Evolutionary conservation across 805 yeast species (phyloP), one percentile per base, ranked within the genome.

Genomic region (Suhomyces kilbournensis): DNA sequence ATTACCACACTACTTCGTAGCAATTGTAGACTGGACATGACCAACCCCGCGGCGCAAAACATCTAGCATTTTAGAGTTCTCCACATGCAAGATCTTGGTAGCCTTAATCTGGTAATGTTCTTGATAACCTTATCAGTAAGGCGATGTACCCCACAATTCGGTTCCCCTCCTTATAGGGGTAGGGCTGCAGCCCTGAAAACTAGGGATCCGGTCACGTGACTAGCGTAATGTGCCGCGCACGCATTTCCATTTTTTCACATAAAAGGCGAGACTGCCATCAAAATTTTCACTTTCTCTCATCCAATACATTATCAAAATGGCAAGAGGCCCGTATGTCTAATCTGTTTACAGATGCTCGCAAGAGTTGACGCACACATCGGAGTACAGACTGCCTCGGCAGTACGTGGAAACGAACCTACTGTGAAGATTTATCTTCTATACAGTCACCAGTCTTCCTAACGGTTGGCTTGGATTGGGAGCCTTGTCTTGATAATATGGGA

Each of bases 271-370:
- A 2, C 17, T n/a, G 35, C 35, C 15, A 15, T n/a, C 5, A 10
- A 28, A 20, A 22, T 20, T 5, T 20, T 25, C 32, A 17, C 6
- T 19, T 38, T 15, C 34, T 23, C n/a, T 34, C 30, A 54, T 53
- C 56, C 25, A 20, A 52, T 53, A 48, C 58, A 61, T 60, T 66
- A 68, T 67, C 71, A 59, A 68, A 46, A 75, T 75, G 79, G 79
- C 79, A 75, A 75, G 79, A 75, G 79, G 79, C 78, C 79, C 78
- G 79, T 75, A 75, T 71, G 79, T 75, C 71, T 62, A 50, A 46
- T 22, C 40, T 46, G 12, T 19, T 30, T 23, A 32, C 17, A 10
- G 39, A 56, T 54, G 51, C 44, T 49, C 53, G 55, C 53, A 52
- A 44, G 40, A 30, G 47, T 45, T 50, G 60, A 58, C 60, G 59